Evolutionary conservation across 192 early-diverging fungal genomes (phyloP).

Genomic region (Linnemannia elongata): DNA sequence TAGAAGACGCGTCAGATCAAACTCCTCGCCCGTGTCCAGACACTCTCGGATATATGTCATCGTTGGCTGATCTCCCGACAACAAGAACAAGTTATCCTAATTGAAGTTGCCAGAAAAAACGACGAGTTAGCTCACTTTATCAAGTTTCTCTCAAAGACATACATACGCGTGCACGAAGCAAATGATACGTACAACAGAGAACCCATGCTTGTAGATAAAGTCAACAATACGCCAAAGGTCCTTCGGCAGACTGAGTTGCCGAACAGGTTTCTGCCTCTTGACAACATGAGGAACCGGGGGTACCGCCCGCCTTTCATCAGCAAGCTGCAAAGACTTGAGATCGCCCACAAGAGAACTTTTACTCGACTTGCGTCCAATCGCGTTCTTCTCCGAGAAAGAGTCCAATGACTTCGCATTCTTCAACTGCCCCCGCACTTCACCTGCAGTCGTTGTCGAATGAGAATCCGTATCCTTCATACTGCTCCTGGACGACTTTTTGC

Average conservation of each 20-base stretch:
- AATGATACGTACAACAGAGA: slow-evolving; percentile 67
- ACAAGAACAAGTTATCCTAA: slow-evolving; percentile 76
- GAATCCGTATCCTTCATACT: slow-evolving; percentile 48
- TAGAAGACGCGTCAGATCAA: slow-evolving; percentile 66
- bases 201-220: slow-evolving; percentile 77
- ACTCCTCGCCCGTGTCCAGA: slow-evolving; percentile 81
- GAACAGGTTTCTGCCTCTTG: slow-evolving; percentile 30
- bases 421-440: slow-evolving; percentile 20
- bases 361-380: slow-evolving; percentile 6
- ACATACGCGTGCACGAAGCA: no score
- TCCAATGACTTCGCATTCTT: slow-evolving; percentile 43
- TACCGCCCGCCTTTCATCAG: neutral
- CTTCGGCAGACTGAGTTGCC: slow-evolving; percentile 67
- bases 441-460: neutral
- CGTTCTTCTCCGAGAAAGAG: slow-evolving; percentile 10
- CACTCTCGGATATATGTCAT: slow-evolving; percentile 81
- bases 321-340: slow-evolving; percentile 4
- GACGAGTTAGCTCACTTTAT: neutral
- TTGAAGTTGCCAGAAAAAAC: neutral
- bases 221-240: slow-evolving; percentile 80
- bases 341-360: neutral
- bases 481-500: slow-evolving; percentile 60
- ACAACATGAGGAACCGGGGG: neutral
- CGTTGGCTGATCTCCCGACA: slow-evolving; percentile 71
- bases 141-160: no score